Evolutionary conservation across 176 grass and related monocot species (phyloP).

Genomic region (Zizania latifolia): DNA sequence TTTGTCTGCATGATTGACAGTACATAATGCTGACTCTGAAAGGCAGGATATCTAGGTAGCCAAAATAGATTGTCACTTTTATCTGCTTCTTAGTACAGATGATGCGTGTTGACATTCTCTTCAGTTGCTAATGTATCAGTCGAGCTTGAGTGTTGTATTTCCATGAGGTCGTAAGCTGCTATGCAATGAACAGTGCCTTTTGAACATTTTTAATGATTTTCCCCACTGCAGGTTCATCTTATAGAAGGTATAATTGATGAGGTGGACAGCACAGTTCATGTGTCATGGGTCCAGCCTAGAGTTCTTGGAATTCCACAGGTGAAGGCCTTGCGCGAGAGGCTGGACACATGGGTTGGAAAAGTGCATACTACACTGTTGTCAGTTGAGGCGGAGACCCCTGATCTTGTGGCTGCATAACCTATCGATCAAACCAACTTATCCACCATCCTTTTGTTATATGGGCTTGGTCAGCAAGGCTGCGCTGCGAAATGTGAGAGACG

Average conservation of each 20-base stretch:
- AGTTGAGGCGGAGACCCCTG: slow-evolving; percentile 56
- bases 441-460: neutral
- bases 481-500: neutral
- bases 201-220: neutral
- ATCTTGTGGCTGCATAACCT: slow-evolving; percentile 39
- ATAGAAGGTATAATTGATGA: slow-evolving; percentile 69
- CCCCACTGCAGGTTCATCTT: slow-evolving; percentile 49
- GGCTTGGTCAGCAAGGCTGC: neutral
- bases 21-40: neutral
- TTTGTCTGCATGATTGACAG: neutral
- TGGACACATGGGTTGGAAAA: slow-evolving; percentile 54
- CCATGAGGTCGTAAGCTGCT: neutral
- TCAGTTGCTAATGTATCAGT: neutral
- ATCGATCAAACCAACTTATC: too few species aligned
- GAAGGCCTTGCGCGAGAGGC: slow-evolving; percentile 36
- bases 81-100: neutral
- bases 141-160: neutral
- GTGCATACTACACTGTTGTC: slow-evolving; percentile 46
- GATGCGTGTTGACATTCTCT: neutral
- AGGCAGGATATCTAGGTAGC: neutral
- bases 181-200: neutral
- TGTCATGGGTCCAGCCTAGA: slow-evolving; percentile 62
- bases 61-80: neutral
- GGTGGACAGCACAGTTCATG: slow-evolving; percentile 44
- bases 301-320: slow-evolving; percentile 55